These are phyloP conservation scores for Triticum timopheevii DNA, from an alignment of 176 grass and related monocot genomes.

Conservation along the genomic window DNA sequence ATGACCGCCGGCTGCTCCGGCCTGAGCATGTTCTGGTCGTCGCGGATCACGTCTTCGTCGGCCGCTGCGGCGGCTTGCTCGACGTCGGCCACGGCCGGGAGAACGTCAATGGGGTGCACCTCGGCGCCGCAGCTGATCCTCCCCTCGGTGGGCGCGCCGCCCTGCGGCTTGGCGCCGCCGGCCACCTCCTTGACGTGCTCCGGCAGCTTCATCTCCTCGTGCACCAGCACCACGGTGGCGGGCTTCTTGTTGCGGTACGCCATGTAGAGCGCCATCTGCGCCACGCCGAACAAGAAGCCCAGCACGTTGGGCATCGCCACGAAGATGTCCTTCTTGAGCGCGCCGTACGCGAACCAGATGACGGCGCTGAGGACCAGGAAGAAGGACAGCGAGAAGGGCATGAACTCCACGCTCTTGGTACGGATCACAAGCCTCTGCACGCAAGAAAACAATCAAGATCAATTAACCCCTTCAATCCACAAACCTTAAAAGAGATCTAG, in stretches of 20 bases:
- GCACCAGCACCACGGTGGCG: not conserved
- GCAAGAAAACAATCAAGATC: not conserved
- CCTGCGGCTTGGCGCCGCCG: not conserved
- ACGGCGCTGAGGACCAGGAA: constrained; percentile 80
- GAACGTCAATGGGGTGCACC: constrained; percentile 57
- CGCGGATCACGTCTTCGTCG: not conserved
- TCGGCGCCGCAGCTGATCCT: constrained; percentile 42
- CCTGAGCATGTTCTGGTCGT: not conserved
- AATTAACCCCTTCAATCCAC: not conserved
- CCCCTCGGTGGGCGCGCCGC: constrained; percentile 6
- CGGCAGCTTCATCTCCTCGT: constrained; percentile 50
- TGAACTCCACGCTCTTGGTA: constrained; percentile 99
- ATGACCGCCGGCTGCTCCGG: not conserved
- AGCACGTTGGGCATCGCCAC: constrained; percentile 80
- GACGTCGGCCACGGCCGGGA: not conserved
- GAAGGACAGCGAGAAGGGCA: constrained; percentile 89
- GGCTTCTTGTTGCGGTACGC: constrained; percentile 48
- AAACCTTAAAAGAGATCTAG: not conserved
- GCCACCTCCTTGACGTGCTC: constrained; percentile 42
- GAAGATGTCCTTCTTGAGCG: constrained; percentile 70
- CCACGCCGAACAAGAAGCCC: constrained; percentile 77
- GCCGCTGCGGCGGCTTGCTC: not conserved
- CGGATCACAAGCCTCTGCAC: constrained; percentile 78
- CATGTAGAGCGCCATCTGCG: constrained; percentile 83
- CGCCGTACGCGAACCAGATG: constrained; percentile 88